Evolutionary conservation across 805 yeast species (phyloP), one percentile per base, ranked within the genome.

Genomic region (Pichia manshurica): DNA sequence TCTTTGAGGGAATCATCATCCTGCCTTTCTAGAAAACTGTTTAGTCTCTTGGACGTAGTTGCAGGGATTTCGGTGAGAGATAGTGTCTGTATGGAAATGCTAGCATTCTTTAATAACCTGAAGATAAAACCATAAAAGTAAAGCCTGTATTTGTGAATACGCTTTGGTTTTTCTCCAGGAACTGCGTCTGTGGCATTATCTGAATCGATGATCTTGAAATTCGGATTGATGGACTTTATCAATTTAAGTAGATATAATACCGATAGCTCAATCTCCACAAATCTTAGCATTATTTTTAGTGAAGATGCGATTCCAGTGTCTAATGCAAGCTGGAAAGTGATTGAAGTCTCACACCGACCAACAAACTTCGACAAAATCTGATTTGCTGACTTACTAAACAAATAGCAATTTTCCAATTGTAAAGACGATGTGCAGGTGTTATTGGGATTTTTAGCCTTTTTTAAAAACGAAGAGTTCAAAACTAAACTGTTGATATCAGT

Each of bases 21-120:
- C 33, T 4, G 41, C 15, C 25, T 38, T 4, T 39, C 22, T 8
- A 51, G 20, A 9, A 52, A 32, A 9, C 44, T 12, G 4, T 47
- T 33, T 3, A 61, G 22, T 31, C 53, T 55, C 5, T 36, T 15
- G 4, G 42, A 3, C 13, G 58, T 37, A 5, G 56, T 31, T 13
- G 65, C 20, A 1, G 68, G 67, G 15, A 65, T 53, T 21, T 62
- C 60, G 4, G 55, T 53, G 12, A 65, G 44, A 5, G 46, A 46
- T 7, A 65, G 38, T 7, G 52, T 49, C 29, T 61, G 58, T 5
- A 64, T 37, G 9, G 56, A 48, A 12, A 63, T 12, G 35, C 51
- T 55, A 12, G 56, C 50, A 17, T 56, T 56, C 23, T 57, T 51
- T 19, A 65, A 39, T n/a, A 61, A 17, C 12, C 56, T 52, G 20